Evolutionary conservation across 805 yeast species (phyloP).

Genomic region (Deakozyma indianensis): DNA sequence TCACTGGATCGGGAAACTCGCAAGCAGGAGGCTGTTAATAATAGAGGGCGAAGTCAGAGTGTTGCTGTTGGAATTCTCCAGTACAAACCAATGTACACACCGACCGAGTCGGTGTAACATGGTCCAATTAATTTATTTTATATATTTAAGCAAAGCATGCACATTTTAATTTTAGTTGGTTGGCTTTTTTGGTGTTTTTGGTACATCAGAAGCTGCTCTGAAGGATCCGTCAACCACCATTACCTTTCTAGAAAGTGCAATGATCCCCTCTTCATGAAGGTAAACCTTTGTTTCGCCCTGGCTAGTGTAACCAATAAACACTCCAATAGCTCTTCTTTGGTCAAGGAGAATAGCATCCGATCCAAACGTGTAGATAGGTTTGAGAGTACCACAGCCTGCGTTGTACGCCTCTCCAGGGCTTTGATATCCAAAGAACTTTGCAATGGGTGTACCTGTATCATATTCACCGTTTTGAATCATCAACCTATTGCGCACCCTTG

Average conservation of each 20-base stretch:
- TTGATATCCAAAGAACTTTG: too few relatives aligned
- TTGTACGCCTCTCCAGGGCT: too few relatives aligned
- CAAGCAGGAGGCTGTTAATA: neutral
- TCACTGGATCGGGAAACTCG: neutral
- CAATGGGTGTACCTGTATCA: too few relatives aligned
- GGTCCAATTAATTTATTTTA: neutral
- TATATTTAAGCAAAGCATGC: too few relatives aligned
- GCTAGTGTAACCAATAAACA: neutral
- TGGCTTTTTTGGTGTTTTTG: too few relatives aligned
- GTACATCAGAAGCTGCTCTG: too few relatives aligned
- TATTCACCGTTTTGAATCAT: neutral
- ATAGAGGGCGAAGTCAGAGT: conserved; percentile 7
- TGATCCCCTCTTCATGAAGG: neutral
- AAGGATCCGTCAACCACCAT: neutral
- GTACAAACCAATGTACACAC: neutral
- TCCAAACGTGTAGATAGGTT: neutral
- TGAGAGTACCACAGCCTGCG: too few relatives aligned
- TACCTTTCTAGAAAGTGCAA: neutral
- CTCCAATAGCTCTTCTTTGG: neutral
- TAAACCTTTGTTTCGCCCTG: neutral
- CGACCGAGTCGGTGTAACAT: neutral
- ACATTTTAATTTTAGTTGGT: too few relatives aligned
- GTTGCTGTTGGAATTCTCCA: conserved; percentile 9
- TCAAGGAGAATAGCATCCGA: neutral
- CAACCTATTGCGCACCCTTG: neutral